phyloP scores from a whole-genome alignment of 2,329 filamentous ascomycete species.

The Sodiomyces alkalinus region DNA sequence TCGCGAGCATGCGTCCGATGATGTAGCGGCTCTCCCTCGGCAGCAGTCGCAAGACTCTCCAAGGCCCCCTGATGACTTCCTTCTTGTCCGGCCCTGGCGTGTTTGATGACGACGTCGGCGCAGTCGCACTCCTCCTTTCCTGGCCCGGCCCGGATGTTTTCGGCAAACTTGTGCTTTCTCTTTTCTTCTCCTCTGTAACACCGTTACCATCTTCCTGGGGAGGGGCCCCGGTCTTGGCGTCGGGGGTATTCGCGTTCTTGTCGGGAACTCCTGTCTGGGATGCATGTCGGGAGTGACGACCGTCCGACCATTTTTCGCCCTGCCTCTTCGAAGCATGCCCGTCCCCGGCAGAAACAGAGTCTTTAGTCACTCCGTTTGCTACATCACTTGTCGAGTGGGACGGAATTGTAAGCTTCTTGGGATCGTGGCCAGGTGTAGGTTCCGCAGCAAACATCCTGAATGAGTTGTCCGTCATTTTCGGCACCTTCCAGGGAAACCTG shows the following conservation, averaged over 20 bases:
- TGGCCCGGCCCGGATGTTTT: too few species aligned
- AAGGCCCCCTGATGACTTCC: constrained; percentile 81
- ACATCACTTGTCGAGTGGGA: constrained; percentile 29
- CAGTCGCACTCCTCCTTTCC: constrained; percentile 1
- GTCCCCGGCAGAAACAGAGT: constrained; percentile 21
- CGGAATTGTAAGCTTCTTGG: constrained; percentile 33
- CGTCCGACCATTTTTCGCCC: too few species aligned
- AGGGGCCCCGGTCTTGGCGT: too few species aligned
- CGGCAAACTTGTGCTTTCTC: too few species aligned
- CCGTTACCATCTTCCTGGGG: constrained; percentile 4
- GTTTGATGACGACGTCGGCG: too few species aligned
- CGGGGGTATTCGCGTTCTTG: neutral
- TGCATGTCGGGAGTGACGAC: constrained; percentile 6
- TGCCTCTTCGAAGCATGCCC: too few species aligned
- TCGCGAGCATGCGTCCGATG: constrained; percentile 80
- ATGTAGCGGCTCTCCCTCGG: constrained; percentile 84
- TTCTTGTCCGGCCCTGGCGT: constrained; percentile 33
- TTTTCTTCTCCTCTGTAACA: too few species aligned
- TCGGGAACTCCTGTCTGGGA: constrained; percentile 3
- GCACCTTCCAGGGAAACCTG: constrained; percentile 94
- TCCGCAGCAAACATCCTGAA: constrained; percentile 84
- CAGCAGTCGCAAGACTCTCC: constrained; percentile 73
- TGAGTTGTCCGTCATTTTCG: constrained; percentile 80
- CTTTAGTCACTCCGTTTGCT: constrained; percentile 21
- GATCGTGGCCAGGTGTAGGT: constrained; percentile 60